A percentile compares a stretch with the other conserved stretches of the same genome.
Conservation (phyloP, 768 basidiomycete species). For the Amanita exitialis region DNA sequence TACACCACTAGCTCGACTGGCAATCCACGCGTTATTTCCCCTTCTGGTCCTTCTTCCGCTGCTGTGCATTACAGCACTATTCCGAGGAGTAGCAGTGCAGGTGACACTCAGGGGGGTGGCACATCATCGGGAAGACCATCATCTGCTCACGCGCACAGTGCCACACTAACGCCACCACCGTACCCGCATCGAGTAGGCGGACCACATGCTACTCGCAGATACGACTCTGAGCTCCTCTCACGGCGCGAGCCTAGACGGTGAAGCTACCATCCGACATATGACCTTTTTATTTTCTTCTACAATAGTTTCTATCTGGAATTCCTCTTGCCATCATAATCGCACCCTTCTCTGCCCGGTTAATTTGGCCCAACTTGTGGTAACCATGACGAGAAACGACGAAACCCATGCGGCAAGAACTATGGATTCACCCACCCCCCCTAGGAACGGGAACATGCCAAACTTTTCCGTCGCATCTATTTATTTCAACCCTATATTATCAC, state of each 20-base stretch:
- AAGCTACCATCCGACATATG: not conserved
- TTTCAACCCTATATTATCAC: not conserved
- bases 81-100: not conserved
- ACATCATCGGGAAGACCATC: not conserved
- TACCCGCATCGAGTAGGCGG: not conserved
- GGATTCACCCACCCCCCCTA: not conserved
- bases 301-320: not conserved
- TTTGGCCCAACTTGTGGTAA: not conserved
- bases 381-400: not conserved
- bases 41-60: not conserved
- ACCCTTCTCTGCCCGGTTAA: not conserved
- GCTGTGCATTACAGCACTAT: not conserved
- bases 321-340: not conserved
- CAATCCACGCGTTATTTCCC: not conserved
- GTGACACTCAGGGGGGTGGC: not conserved
- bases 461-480: not conserved
- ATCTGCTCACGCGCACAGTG: not conserved
- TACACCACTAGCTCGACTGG: conserved; percentile 7
- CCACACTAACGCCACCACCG: not conserved
- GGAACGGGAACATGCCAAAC: not conserved
- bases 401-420: not conserved
- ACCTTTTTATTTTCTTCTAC: not conserved
- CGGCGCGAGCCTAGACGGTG: not conserved
- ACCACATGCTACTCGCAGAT: not conserved
- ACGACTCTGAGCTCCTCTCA: conserved; percentile 1